Evolutionary conservation across 148 eudicot genomes (phyloP).

Genomic region (Persicaria maculosa): DNA sequence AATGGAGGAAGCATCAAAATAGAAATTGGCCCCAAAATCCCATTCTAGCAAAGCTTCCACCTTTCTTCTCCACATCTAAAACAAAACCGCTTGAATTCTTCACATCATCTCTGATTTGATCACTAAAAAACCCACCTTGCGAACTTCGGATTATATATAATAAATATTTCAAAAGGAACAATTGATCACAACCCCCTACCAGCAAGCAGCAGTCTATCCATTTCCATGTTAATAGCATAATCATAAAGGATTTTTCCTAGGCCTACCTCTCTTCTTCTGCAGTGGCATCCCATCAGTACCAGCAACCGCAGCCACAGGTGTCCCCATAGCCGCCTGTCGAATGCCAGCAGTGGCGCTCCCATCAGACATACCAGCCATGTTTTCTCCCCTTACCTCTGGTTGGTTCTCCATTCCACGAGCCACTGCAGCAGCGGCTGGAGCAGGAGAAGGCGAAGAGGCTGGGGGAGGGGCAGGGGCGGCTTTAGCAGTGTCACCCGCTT

Average conservation of each 20-base stretch:
- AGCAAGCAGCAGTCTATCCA: neutral
- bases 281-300: constrained; percentile 11
- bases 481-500: neutral
- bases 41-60: neutral
- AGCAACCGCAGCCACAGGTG: neutral
- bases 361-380: constrained; percentile 19
- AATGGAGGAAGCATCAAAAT: too few species aligned
- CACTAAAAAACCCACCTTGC: neutral
- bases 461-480: neutral
- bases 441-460: neutral
- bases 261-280: constrained; percentile 35
- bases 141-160: too few species aligned
- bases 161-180: too few species aligned
- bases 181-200: too few species aligned
- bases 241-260: constrained; percentile 26
- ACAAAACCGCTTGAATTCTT: neutral
- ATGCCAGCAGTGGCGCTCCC: constrained; percentile 21
- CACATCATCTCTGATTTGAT: neutral
- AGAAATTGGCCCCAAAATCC: neutral
- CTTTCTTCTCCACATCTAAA: neutral
- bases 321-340: neutral
- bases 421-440: constrained; percentile 1
- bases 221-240: neutral
- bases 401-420: neutral
- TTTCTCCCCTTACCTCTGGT: neutral